phyloP scores from a whole-genome alignment of 2,329 filamentous ascomycete species.

The Neobulgaria alba region DNA sequence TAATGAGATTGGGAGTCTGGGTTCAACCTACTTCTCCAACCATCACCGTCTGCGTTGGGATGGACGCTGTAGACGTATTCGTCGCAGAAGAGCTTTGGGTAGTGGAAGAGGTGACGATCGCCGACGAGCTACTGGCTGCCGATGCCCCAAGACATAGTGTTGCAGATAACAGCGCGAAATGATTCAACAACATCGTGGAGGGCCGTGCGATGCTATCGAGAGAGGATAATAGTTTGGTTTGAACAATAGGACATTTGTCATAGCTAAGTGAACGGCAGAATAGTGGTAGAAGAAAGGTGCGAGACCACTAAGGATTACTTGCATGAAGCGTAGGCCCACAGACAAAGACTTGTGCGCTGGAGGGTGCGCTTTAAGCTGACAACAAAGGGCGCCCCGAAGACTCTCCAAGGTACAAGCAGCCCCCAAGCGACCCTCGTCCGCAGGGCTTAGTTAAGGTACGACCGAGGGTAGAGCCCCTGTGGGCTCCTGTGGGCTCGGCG shows the following conservation, averaged over 20 bases:
- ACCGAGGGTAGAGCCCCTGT: neutral
- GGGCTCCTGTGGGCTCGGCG: neutral
- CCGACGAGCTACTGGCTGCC: neutral
- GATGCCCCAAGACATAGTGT: neutral
- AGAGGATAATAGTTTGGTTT: neutral
- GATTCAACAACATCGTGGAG: neutral
- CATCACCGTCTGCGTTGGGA: constrained; percentile 22
- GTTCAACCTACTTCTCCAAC: constrained; percentile 28
- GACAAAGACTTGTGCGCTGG: neutral
- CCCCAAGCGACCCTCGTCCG: neutral
- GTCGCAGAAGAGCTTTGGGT: constrained; percentile 6
- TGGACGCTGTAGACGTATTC: constrained; percentile 14
- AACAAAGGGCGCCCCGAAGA: neutral
- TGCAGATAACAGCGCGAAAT: neutral
- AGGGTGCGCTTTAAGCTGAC: neutral
- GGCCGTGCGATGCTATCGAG: neutral
- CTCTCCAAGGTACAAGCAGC: neutral
- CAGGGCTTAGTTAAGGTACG: neutral
- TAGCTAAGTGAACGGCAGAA: neutral
- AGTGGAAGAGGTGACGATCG: constrained; percentile 1
- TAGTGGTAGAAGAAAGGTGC: neutral
- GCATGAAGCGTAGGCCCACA: neutral
- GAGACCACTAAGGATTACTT: neutral
- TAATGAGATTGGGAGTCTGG: too few relatives aligned
- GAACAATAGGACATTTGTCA: neutral